A percentile compares a stretch with the other conserved stretches of the same genome.
Evolutionary conservation across 208 protist genomes (phyloP).

Genomic region (Crithidia bombi): DNA sequence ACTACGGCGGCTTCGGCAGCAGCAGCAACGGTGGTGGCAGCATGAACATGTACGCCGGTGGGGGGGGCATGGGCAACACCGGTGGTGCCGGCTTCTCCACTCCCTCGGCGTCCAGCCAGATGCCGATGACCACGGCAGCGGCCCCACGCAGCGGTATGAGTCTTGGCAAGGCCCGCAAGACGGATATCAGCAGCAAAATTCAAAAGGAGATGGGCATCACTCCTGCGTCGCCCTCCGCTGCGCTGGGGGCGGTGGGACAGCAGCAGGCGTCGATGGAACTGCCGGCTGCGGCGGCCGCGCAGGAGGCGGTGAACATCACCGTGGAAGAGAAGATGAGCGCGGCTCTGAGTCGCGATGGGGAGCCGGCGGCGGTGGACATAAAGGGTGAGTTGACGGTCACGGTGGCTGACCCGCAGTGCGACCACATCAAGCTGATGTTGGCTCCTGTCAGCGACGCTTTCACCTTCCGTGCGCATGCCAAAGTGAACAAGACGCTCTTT

Average conservation of each 20-base stretch:
- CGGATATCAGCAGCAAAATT: constrained; percentile 77
- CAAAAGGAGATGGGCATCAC: constrained; percentile 70
- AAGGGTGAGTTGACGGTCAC: constrained; percentile 81
- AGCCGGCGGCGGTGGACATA: constrained; percentile 51
- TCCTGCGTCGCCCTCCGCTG: constrained; percentile 2
- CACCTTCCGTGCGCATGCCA: constrained; percentile 85
- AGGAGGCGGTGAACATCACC: constrained; percentile 54
- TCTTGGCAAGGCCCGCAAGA: constrained; percentile 72
- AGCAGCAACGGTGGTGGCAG: constrained; percentile 24
- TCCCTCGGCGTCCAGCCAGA: constrained; percentile 12
- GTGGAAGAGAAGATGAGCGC: constrained; percentile 76
- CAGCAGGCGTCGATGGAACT: constrained; percentile 3
- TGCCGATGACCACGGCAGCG: constrained; percentile 20
- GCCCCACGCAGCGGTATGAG: constrained; percentile 58
- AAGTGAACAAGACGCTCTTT: constrained; percentile 86
- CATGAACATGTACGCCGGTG: constrained; percentile 22
- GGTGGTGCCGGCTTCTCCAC: constrained; percentile 15
- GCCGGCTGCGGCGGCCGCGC: constrained; percentile 6
- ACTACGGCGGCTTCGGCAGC: constrained; percentile 44
- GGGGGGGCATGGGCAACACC: constrained; percentile 7
- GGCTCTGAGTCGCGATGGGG: constrained; percentile 64
- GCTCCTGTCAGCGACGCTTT: constrained; percentile 60
- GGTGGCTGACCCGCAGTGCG: constrained; percentile 64
- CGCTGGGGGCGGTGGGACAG: background rate
- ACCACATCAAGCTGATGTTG: constrained; percentile 61